Base-by-base conservation (phyloP, 2,329 filamentous ascomycete genomes). In the Sarocladiaceae sp. region DNA sequence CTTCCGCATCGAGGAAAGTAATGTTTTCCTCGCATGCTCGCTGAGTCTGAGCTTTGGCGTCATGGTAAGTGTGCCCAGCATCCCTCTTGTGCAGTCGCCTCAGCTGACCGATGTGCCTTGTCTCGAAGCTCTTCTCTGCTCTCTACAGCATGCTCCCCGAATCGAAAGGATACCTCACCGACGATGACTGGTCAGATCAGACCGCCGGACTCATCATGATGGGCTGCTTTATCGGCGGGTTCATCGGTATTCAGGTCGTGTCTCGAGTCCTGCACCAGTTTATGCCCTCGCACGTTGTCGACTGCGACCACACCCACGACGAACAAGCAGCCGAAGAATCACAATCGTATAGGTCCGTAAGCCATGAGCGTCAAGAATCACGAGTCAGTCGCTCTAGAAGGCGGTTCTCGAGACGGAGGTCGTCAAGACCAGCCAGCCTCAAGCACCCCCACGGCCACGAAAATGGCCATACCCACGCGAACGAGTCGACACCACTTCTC, bases 11-110 rank as follows among this genome's bases (percentile, higher is more conserved):
- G 84, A 95, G 64, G 88, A 96, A 56, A 97, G 89, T 71, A 93
- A 89, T 72, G 77, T 77, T 20, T 99, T 99, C 66, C 77, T 97
- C 4, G 92, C 92, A 1, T 84, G 85, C 20, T 97, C 93, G 0
- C 72, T 97, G 55, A 96, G 92, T 69, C 72, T 99, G 57, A 97
- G 91, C 66, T 96, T 96, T 59, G 93, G 94, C 39, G 92, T 97
- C 42, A 96, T 99, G 91, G 92, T 96, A 69, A 58, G 82, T 65
- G 25, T 26, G 22, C 52, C 28, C 13, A 42, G n/a, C 13, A 22
- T 4, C 25, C 15, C 28, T 4, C 39, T 17, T 31, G 11, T 22
- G 25, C 11, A 18, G 15, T 42, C 6, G 39, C 12, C 4, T 26
- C 4, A 15, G 18, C 52, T 35, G 13, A 52, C 33, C 17, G 13